A percentile compares a stretch with the other conserved stretches of the same genome.
These are phyloP conservation scores for Cicer judaicum DNA, from an alignment of 306 rosid genomes.

Conservation along the genomic window DNA sequence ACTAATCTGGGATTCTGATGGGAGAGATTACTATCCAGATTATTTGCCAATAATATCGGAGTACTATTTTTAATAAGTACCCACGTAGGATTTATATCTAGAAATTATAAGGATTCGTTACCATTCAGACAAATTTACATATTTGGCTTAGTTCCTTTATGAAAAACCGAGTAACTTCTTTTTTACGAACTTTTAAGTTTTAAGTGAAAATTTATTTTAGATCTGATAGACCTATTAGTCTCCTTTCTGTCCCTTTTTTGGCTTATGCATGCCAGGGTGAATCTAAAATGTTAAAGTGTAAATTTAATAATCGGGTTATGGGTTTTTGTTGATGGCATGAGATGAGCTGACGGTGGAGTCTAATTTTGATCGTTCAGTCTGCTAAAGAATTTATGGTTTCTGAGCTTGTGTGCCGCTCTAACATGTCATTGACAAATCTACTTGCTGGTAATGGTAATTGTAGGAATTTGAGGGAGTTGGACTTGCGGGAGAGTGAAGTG, in stretches of 20 bases:
- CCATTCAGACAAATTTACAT: neutral
- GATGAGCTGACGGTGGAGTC: too few species aligned
- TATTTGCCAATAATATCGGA: neutral
- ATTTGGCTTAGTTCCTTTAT: neutral
- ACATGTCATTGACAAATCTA: conserved; percentile 10
- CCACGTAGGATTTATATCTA: neutral
- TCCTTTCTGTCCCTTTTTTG: neutral
- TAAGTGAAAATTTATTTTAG: neutral
- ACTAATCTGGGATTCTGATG: neutral
- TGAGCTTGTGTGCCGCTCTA: neutral
- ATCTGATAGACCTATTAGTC: neutral
- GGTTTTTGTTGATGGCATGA: neutral
- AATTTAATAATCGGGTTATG: neutral
- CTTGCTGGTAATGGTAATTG: conserved; percentile 42
- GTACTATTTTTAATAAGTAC: neutral
- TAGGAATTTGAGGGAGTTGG: conserved; percentile 89
- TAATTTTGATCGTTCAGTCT: neutral
- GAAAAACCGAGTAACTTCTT: neutral
- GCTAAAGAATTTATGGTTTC: neutral
- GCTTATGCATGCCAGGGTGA: neutral
- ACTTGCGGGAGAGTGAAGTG: conserved; percentile 89
- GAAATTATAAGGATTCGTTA: neutral
- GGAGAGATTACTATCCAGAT: neutral
- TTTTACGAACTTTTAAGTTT: neutral
- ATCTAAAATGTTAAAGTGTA: neutral